Evolutionary conservation across 1,284 basidiomycete genomes (phyloP).

Genomic region (Sporisorium scitamineum): DNA sequence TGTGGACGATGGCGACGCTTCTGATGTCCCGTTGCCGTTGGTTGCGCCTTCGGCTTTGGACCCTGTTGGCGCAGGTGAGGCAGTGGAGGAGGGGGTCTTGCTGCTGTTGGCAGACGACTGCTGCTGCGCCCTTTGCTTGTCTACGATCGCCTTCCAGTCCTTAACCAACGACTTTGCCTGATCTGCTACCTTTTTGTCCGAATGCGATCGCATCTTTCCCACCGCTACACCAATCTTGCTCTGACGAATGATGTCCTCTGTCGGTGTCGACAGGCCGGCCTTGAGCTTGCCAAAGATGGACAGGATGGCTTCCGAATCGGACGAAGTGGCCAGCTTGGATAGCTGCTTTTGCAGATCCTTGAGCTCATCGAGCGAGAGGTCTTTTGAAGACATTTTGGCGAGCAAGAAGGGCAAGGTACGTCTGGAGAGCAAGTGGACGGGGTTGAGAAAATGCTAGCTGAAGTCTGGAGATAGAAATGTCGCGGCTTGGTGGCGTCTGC

Average conservation of each 20-base stretch:
- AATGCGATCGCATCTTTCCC: conserved; percentile 85
- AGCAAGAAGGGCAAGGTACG: background rate
- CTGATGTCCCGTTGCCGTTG: conserved; percentile 18
- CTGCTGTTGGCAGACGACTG: conserved; percentile 31
- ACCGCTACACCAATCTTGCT: conserved; percentile 85
- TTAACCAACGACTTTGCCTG: conserved; percentile 91
- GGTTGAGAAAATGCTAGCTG: background rate
- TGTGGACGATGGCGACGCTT: conserved; percentile 35
- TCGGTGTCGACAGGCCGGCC: conserved; percentile 79
- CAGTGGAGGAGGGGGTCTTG: conserved; percentile 31
- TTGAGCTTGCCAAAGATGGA: conserved; percentile 80
- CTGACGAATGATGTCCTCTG: conserved; percentile 82
- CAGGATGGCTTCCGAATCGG: conserved; percentile 76
- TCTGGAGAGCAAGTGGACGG: background rate
- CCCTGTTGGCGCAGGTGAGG: conserved; percentile 44
- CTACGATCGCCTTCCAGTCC: conserved; percentile 64
- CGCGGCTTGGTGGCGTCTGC: conserved; percentile 6
- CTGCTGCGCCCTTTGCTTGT: conserved; percentile 71
- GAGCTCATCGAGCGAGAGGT: conserved; percentile 50
- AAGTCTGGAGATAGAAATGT: background rate
- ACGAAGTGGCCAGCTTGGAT: conserved; percentile 44
- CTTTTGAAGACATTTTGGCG: conserved; percentile 22
- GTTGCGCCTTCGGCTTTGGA: conserved; percentile 18
- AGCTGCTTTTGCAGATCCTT: conserved; percentile 58
- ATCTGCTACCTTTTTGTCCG: conserved; percentile 80